These are phyloP conservation scores for Arthrobotrys entomopaga DNA, from an alignment of 2,329 filamentous ascomycete species.

Conservation along the genomic window DNA sequence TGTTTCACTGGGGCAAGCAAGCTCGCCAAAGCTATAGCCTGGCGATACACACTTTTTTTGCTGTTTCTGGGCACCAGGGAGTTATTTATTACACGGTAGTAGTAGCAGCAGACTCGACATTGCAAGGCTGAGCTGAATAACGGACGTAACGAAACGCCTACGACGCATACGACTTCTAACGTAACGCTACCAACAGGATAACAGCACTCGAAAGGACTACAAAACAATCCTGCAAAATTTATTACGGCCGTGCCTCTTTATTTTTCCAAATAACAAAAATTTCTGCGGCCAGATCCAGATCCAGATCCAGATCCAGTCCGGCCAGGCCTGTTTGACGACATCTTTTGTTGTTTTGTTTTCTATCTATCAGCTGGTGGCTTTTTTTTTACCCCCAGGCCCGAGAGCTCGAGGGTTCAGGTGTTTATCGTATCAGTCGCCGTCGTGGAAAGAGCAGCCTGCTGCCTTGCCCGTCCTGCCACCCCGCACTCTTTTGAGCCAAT, in stretches of 20 bases:
- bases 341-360: background rate
- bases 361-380: slow-evolving; percentile 16
- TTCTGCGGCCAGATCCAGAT: background rate
- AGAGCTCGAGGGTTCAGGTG: slow-evolving; percentile 11
- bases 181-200: background rate
- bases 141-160: slow-evolving; percentile 24
- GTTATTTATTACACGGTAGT: background rate
- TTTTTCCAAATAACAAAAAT: slow-evolving; percentile 15
- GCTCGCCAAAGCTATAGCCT: slow-evolving; percentile 4
- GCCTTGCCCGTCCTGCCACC: slow-evolving; percentile 38
- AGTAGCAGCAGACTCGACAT: slow-evolving; percentile 9
- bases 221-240: slow-evolving; percentile 16
- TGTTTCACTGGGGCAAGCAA: slow-evolving; percentile 37
- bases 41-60: slow-evolving; percentile 20
- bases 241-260: slow-evolving; percentile 16
- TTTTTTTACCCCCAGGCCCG: slow-evolving; percentile 6
- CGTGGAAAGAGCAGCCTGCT: slow-evolving; percentile 25
- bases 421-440: slow-evolving; percentile 32
- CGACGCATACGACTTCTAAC: slow-evolving; percentile 1
- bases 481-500: slow-evolving; percentile 54
- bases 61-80: slow-evolving; percentile 1
- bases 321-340: too few relatives aligned
- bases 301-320: too few relatives aligned
- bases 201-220: background rate
- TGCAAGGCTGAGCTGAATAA: slow-evolving; percentile 51